Conservation (phyloP, 257 asterid genomes). For the Fraxinus cuspidata region DNA sequence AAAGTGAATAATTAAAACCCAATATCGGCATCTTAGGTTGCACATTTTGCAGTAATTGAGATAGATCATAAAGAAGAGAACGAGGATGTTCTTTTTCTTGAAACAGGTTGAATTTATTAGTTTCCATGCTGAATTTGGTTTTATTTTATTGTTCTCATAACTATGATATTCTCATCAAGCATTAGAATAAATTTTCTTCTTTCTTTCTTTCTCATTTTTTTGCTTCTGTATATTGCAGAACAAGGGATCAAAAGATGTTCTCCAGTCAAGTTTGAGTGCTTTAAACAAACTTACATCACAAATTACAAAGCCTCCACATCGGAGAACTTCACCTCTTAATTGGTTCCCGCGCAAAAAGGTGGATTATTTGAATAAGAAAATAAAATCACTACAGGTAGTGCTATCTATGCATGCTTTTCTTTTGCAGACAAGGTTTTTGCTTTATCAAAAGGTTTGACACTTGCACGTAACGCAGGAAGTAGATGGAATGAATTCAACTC, state of each 20-base stretch:
- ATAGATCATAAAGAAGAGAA: no score
- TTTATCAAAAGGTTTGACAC: slow-evolving; percentile 9
- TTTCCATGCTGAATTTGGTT: not conserved
- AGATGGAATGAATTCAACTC: slow-evolving; percentile 88
- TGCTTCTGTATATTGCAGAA: slow-evolving; percentile 42
- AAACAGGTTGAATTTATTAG: no score
- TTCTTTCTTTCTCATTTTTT: slow-evolving; percentile 8
- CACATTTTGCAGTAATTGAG: no score
- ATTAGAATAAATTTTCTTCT: not conserved
- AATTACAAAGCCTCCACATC: slow-evolving; percentile 78
- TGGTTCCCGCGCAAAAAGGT: slow-evolving; percentile 95
- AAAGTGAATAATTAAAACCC: no score
- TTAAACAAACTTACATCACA: slow-evolving; percentile 79
- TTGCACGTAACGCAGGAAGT: slow-evolving; percentile 53
- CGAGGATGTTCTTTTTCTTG: no score
- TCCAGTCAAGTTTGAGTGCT: slow-evolving; percentile 52
- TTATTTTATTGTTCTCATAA: not conserved
- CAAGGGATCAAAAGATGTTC: slow-evolving; percentile 58
- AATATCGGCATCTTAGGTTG: no score
- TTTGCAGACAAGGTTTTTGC: not conserved
- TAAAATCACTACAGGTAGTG: slow-evolving; percentile 82
- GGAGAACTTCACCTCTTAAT: slow-evolving; percentile 79
- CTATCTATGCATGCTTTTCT: slow-evolving; percentile 1
- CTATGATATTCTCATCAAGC: not conserved
- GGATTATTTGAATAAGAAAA: slow-evolving; percentile 89